Base-by-base conservation (phyloP, 129 eudicot species). In the Smallanthus sonchifolius region DNA sequence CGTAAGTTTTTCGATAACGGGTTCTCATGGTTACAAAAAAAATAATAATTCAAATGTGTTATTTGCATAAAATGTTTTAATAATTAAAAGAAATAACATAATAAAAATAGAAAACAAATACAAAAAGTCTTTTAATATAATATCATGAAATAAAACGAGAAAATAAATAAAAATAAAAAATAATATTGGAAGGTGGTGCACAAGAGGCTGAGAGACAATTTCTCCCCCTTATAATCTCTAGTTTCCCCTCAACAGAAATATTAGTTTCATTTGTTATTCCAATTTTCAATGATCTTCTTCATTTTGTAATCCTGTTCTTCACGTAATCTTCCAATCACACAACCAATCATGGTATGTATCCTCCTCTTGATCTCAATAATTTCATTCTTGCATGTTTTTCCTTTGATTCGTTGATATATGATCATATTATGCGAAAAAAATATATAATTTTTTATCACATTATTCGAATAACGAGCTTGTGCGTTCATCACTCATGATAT, bases 301-400 rank as follows among this genome's bases (percentile, higher is more conserved):
- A 52, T 54, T 77, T 55, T 40, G 39, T 60, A 32, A 13, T 72
- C 34, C 49, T 61, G 38, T 38, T 71, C 69, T 42, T 40, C 43
- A 56, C 67, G 17, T 75, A 24, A 38, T 67, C 70, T 60, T 59
- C 40, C 24, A 16, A 72, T 42, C 24, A 79, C 81, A 67, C 55
- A 73, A 80, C 7, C 76, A 77, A 78, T 70, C 85, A 86, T 86
- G 88, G 91, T 86, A 81, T 24, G 82, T 67, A 43, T 70, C 13
- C 49, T 2, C 65, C 62, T 55, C 38, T 60, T 24, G 28, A 68
- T 75, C 74, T 54, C 61, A 65, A 17, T 75, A 5, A 3, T 47
- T 44, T 10, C 42, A 59, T 32, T 2, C 17, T 36, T 57, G 39
- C 61, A 11, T 30, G 61, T 45, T 28, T 59, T 56, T 9, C 1